Percentiles rank a stretch among this genome's conserved stretches.
These are phyloP conservation scores for Fusarium equiseti DNA, from an alignment of 2,329 filamentous ascomycete genomes.

Conservation along the genomic window DNA sequence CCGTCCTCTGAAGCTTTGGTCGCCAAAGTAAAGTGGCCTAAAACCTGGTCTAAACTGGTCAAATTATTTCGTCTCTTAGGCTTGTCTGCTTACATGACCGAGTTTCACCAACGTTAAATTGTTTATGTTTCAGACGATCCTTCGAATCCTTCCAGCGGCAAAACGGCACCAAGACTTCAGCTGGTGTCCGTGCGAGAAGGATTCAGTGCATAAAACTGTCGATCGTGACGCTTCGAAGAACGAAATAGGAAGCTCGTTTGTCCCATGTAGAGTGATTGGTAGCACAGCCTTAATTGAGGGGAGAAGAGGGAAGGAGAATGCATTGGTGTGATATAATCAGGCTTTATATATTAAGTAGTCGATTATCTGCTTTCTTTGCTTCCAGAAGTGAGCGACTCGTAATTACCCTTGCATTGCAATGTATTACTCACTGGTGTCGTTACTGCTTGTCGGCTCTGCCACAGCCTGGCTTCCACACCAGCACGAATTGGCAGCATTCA, in stretches of 20 bases:
- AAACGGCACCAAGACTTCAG: background rate
- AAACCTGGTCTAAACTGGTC: background rate
- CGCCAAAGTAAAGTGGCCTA: background rate
- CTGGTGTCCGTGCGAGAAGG: background rate
- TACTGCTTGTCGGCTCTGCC: constrained; percentile 12
- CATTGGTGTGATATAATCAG: background rate
- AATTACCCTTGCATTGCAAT: background rate
- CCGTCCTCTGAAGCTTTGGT: too few species aligned
- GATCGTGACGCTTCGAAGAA: background rate
- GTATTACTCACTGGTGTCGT: background rate
- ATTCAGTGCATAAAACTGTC: background rate
- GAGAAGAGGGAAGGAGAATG: background rate
- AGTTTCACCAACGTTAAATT: background rate
- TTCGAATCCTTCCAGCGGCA: background rate
- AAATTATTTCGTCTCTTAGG: background rate
- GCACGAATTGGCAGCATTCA: constrained; percentile 32
- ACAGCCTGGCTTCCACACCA: constrained; percentile 34
- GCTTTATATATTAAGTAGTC: too few species aligned
- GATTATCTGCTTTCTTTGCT: too few species aligned
- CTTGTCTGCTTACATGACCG: background rate
- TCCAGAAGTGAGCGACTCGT: too few species aligned
- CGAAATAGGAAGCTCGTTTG: background rate
- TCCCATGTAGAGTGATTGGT: background rate
- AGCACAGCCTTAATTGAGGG: background rate
- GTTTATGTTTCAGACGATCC: background rate